Percentiles rank a stretch among this genome's conserved stretches.
Conservation (phyloP, 768 basidiomycete species). For the Floccularia luteovirens region DNA sequence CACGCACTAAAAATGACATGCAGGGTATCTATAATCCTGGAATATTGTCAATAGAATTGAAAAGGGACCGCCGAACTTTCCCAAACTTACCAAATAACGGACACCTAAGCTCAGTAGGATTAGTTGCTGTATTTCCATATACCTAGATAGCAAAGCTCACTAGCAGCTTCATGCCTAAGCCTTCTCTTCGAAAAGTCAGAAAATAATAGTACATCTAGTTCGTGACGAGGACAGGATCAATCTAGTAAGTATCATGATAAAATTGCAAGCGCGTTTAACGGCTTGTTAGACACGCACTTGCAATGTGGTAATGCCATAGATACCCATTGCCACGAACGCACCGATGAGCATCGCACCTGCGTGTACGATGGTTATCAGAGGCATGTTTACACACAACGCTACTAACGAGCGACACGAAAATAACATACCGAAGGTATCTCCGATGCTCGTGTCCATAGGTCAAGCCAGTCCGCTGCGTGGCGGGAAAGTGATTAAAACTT, state of each 20-base stretch:
- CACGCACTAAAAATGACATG: constrained; percentile 32
- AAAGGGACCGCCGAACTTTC: constrained; percentile 1
- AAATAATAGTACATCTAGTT: constrained; percentile 35
- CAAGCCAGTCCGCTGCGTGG: background rate
- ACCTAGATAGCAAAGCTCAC: constrained; percentile 14
- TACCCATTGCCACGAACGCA: constrained; percentile 23
- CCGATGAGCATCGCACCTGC: constrained; percentile 30
- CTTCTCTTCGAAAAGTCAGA: constrained; percentile 29
- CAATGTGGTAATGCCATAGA: constrained; percentile 36
- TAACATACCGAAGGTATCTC: constrained; percentile 24
- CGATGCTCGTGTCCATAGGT: constrained; percentile 7
- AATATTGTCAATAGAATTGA: background rate
- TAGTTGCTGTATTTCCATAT: no score
- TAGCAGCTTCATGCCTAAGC: constrained; percentile 20
- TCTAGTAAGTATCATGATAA: background rate
- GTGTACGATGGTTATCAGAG: background rate
- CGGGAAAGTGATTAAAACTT: constrained; percentile 2
- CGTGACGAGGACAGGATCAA: background rate
- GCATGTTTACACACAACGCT: background rate
- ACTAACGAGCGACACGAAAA: background rate
- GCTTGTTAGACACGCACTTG: constrained; percentile 23
- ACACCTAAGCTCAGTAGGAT: no score
- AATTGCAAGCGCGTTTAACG: no score
- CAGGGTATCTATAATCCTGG: constrained; percentile 31
- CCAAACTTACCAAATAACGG: constrained; percentile 22